Base-by-base conservation (phyloP, 257 asterid species). In the Ajuga chamaepitys region DNA sequence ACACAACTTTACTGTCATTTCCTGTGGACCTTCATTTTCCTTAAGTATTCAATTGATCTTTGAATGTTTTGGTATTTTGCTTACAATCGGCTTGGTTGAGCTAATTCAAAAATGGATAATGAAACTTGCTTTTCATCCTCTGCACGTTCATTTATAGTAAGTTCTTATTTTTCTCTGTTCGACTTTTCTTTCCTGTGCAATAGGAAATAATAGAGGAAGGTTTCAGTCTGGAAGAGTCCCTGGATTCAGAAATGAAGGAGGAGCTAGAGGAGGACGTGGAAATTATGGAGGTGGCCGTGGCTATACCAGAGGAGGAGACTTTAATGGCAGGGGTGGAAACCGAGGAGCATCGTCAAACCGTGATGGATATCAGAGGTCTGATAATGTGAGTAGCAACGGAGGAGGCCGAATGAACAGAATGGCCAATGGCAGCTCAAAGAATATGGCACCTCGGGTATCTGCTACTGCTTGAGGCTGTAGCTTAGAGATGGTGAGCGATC, bases 241-340 rank as follows among this genome's bases (percentile, higher is more conserved):
- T 16, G 90, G 82, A 45, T 79, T 77, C 80, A 78, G 88, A 75
- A 73, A 45, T 2, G 87, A 77, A 11, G 84, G 82, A 65, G 71
- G 82, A 65, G 71, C 45, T 26, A 86, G 96, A 70, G 97, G 95
- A 3, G 97, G 95, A 3, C 94, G 97, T 13, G 96, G 94, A 14
- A 74, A 72, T 72, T 87, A 78, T 50, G 90, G 82, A 44, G 92
- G 95, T 54, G 82, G 89, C 59, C 77, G 96, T 61, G 81, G 81
- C 32, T 76, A 82, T 46, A 81, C 77, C 65, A 80, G 93, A 69
- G 83, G 37, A 4, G 75, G 71, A 40, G 95, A 89, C 9, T 87
- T 68, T 66, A 75, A 63, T 46, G 78, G 34, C 2, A 28, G 34
- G 34, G 37, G 37, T 8, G 87, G 89, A 26, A 77, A 72, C 57